phyloP scores from a whole-genome alignment of 495 filamentous ascomycete genomes.

The Hyaloscypha finlandica region DNA sequence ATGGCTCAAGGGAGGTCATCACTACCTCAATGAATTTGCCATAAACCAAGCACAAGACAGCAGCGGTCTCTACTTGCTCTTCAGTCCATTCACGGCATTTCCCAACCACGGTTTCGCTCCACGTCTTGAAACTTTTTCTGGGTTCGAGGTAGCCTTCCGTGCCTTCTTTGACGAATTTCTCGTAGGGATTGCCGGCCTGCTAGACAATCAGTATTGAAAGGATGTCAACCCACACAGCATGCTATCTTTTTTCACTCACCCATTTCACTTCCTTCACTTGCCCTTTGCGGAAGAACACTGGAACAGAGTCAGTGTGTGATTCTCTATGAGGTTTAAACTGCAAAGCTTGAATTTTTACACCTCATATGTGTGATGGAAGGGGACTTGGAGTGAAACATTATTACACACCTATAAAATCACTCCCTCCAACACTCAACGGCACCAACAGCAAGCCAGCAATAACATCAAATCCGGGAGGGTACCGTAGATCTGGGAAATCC shows the following conservation, averaged over 20 bases:
- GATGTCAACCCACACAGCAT: not conserved
- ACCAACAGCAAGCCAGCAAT: slow-evolving; percentile 86
- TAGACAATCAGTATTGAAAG: slow-evolving; percentile 15
- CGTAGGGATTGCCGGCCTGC: slow-evolving; percentile 94
- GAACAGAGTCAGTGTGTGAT: not conserved
- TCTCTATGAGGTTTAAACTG: not conserved
- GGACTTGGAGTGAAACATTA: not conserved
- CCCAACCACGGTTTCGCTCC: slow-evolving; percentile 75
- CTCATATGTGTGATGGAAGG: not conserved
- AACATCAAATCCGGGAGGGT: slow-evolving; percentile 74
- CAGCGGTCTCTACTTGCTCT: slow-evolving; percentile 80
- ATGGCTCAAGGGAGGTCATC: slow-evolving; percentile 25
- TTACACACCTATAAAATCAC: slow-evolving; percentile 68
- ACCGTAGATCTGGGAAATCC: slow-evolving; percentile 84
- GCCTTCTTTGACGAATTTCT: slow-evolving; percentile 69
- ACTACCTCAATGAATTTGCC: slow-evolving; percentile 61
- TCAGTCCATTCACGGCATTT: slow-evolving; percentile 77
- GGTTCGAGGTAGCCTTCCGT: slow-evolving; percentile 74
- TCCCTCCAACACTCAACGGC: slow-evolving; percentile 73
- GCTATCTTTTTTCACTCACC: not conserved
- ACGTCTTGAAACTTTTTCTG: slow-evolving; percentile 73
- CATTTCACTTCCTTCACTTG: slow-evolving; percentile 73
- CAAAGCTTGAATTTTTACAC: too few species aligned
- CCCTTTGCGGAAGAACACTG: slow-evolving; percentile 80
- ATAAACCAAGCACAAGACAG: slow-evolving; percentile 87